These are phyloP conservation scores for Byssochlamys sp. DNA, from an alignment of 2,329 filamentous ascomycete genomes.

Conservation along the genomic window DNA sequence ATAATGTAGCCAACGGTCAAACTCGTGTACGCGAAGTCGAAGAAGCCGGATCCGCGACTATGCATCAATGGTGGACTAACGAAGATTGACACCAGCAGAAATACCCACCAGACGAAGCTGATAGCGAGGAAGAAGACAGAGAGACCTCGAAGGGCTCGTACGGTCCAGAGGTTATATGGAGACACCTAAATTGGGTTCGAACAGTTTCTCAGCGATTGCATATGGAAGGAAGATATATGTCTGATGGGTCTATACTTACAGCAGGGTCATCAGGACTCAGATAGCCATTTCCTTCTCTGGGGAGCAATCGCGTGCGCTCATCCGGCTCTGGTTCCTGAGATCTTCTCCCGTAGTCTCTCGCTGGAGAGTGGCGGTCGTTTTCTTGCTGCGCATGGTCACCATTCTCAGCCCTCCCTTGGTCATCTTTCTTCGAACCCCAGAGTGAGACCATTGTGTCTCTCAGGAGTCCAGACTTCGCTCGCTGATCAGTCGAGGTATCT, in stretches of 20 bases:
- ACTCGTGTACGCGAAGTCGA: slow-evolving; percentile 73
- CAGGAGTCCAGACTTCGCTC: neutral
- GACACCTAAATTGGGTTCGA: slow-evolving; percentile 44
- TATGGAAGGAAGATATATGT: too few relatives aligned
- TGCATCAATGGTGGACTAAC: slow-evolving; percentile 80
- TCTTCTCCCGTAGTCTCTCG: slow-evolving; percentile 1
- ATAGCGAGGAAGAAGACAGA: slow-evolving; percentile 66
- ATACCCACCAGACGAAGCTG: slow-evolving; percentile 83
- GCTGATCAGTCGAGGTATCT: neutral
- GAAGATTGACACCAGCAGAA: slow-evolving; percentile 82
- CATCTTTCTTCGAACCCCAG: slow-evolving; percentile 46
- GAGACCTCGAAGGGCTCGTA: slow-evolving; percentile 68
- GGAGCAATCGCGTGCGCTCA: slow-evolving; percentile 59
- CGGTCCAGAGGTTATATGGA: slow-evolving; percentile 89
- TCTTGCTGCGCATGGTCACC: slow-evolving; percentile 13
- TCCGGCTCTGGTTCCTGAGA: slow-evolving; percentile 36
- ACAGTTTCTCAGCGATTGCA: slow-evolving; percentile 1
- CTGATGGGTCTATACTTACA: slow-evolving; percentile 35
- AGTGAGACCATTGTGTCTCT: slow-evolving; percentile 40
- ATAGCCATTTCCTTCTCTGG: slow-evolving; percentile 53
- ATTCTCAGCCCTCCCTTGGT: slow-evolving; percentile 18
- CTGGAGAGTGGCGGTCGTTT: slow-evolving; percentile 23
- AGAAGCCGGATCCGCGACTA: slow-evolving; percentile 83
- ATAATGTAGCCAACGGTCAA: slow-evolving; percentile 67
- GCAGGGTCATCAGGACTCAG: slow-evolving; percentile 72